Evolutionary conservation across 768 basidiomycete genomes (phyloP).

Genomic region (Lanmaoa rubissima): DNA sequence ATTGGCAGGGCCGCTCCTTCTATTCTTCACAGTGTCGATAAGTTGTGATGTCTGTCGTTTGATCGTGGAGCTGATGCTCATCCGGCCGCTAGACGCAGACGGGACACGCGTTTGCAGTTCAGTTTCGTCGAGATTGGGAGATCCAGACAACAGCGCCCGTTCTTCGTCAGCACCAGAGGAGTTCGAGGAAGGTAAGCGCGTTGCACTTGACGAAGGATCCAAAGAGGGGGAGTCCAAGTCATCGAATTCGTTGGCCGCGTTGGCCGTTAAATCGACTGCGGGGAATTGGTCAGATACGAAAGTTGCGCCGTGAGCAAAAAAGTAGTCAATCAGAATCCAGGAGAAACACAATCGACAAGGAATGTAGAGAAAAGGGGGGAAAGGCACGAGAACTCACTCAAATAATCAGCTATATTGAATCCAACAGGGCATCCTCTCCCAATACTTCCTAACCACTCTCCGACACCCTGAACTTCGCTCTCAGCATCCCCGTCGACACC

Average conservation of each 20-base stretch:
- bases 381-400: slow-evolving; percentile 59
- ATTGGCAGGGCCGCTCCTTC: slow-evolving; percentile 29
- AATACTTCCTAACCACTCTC: slow-evolving; percentile 71
- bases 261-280: slow-evolving; percentile 72
- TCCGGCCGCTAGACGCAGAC: slow-evolving; percentile 32
- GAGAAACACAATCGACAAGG: too few relatives aligned
- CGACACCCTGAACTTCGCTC: slow-evolving; percentile 25
- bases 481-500: slow-evolving; percentile 10
- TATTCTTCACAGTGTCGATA: slow-evolving; percentile 52
- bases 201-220: slow-evolving; percentile 21
- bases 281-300: slow-evolving; percentile 3
- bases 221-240: slow-evolving; percentile 36
- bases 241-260: slow-evolving; percentile 43
- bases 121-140: slow-evolving; percentile 44
- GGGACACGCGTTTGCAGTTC: slow-evolving; percentile 45
- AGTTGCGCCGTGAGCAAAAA: neutral
- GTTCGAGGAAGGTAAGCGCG: slow-evolving; percentile 36
- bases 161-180: slow-evolving; percentile 66
- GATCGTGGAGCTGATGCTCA: slow-evolving; percentile 52
- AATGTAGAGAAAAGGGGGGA: neutral
- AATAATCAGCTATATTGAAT: slow-evolving; percentile 95
- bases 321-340: neutral
- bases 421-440: slow-evolving; percentile 87
- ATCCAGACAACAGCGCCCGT: slow-evolving; percentile 48
- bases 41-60: slow-evolving; percentile 74